These are phyloP conservation scores for Suillus bovinus DNA, from an alignment of 768 basidiomycete genomes.

Conservation along the genomic window DNA sequence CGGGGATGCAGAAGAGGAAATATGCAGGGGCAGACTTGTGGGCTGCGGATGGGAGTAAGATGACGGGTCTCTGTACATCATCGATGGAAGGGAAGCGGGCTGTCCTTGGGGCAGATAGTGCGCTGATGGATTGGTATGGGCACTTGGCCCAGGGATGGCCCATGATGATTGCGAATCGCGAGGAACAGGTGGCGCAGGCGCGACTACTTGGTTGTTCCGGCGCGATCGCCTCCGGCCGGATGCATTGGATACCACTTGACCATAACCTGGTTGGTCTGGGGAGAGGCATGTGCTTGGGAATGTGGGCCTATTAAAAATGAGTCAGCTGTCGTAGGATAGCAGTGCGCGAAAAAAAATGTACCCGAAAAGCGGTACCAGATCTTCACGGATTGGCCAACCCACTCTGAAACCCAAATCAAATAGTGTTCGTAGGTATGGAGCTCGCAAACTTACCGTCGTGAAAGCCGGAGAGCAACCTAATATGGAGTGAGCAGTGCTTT, in stretches of 20 bases:
- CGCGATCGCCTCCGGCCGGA: slow-evolving; percentile 63
- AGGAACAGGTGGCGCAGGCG: slow-evolving; percentile 32
- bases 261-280: slow-evolving; percentile 85
- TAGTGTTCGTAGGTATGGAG: slow-evolving; percentile 14
- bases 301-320: slow-evolving; percentile 55
- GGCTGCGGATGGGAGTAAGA: slow-evolving; percentile 32
- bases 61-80: slow-evolving; percentile 21
- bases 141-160: slow-evolving; percentile 40
- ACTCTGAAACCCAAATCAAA: slow-evolving; percentile 50
- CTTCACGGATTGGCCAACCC: slow-evolving; percentile 85
- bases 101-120: slow-evolving; percentile 29
- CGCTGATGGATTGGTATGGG: slow-evolving; percentile 19
- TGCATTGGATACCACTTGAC: slow-evolving; percentile 70
- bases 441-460: slow-evolving; percentile 62
- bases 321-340: slow-evolving; percentile 1
- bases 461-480: slow-evolving; percentile 76
- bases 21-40: slow-evolving; percentile 32
- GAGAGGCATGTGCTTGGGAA: slow-evolving; percentile 84
- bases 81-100: slow-evolving; percentile 21
- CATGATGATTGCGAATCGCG: slow-evolving; percentile 41
- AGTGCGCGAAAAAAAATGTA: slow-evolving; percentile 35
- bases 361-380: slow-evolving; percentile 89
- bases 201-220: slow-evolving; percentile 45
- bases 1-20: slow-evolving; percentile 28
- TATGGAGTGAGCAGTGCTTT: slow-evolving; percentile 16